Evolutionary conservation across 2,329 filamentous ascomycete species (phyloP).

Genomic region (Hypoxylon sp.): DNA sequence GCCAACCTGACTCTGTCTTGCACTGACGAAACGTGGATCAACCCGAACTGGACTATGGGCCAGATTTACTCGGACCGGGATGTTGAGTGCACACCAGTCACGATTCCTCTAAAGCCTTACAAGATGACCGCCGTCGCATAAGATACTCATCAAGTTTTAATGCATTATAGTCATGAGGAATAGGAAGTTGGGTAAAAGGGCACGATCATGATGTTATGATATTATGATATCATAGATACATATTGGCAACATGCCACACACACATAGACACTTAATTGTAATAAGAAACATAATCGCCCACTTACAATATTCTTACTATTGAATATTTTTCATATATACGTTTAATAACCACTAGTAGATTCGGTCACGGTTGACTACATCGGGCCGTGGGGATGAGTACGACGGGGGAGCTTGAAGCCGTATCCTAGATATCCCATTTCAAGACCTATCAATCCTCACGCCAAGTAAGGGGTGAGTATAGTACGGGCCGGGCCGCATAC

Average conservation of each 20-base stretch:
- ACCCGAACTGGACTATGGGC: conserved; percentile 59
- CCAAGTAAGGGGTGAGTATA: not conserved
- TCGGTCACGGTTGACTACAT: too few relatives aligned
- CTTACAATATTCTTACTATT: not conserved
- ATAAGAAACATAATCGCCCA: conserved; percentile 21
- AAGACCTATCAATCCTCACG: not conserved
- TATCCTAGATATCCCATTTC: not conserved
- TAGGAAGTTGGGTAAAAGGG: conserved; percentile 6
- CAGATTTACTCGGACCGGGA: conserved; percentile 57
- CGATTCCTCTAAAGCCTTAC: conserved; percentile 53
- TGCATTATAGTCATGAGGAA: conserved; percentile 9
- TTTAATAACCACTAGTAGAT: too few relatives aligned
- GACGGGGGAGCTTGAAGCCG: too few relatives aligned
- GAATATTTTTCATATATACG: too few relatives aligned
- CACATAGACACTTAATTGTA: conserved; percentile 27
- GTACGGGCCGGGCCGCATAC: conserved; percentile 4
- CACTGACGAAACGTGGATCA: conserved; percentile 54
- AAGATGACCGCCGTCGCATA: conserved; percentile 57
- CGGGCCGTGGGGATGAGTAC: too few relatives aligned
- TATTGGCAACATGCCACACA: conserved; percentile 28
- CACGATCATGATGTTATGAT: conserved; percentile 36
- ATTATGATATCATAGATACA: conserved; percentile 30
- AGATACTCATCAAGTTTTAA: not conserved
- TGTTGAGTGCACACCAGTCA: conserved; percentile 54
- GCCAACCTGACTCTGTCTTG: conserved; percentile 56